A percentile compares a stretch with the other conserved stretches of the same genome.
Conservation (phyloP, 352 stramenopile species). For the Thalassiosira mediterranea region DNA sequence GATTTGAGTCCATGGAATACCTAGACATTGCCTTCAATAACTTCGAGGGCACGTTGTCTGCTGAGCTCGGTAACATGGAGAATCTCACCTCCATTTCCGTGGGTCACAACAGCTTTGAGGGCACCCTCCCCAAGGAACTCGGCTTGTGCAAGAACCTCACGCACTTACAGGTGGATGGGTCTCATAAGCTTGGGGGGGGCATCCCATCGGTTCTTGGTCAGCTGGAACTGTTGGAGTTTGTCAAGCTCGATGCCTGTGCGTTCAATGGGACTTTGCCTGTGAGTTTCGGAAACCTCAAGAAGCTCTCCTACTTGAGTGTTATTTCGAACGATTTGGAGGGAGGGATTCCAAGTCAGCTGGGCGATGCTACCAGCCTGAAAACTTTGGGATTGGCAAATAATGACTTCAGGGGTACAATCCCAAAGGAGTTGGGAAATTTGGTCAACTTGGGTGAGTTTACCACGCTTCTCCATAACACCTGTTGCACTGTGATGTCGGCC, state of each 20-base stretch:
- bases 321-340: constrained; percentile 62
- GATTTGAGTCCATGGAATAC: constrained; percentile 44
- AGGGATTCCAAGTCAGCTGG: constrained; percentile 52
- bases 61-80: constrained; percentile 38
- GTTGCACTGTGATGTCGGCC: too few relatives aligned
- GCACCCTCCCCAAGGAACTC: constrained; percentile 35
- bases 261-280: constrained; percentile 56
- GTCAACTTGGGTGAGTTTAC: constrained; percentile 39
- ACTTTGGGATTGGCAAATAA: constrained; percentile 58
- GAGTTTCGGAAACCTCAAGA: constrained; percentile 53
- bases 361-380: constrained; percentile 34
- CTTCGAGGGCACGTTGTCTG: constrained; percentile 32
- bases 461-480: too few relatives aligned
- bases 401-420: constrained; percentile 40
- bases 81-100: constrained; percentile 41
- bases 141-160: constrained; percentile 34
- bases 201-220: constrained; percentile 37
- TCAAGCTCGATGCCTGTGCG: constrained; percentile 62
- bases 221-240: constrained; percentile 44
- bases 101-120: constrained; percentile 38
- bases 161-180: constrained; percentile 41
- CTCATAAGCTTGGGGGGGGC: constrained; percentile 19
- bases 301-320: constrained; percentile 63
- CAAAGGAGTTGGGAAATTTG: constrained; percentile 37
- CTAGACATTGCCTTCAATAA: constrained; percentile 47